phyloP scores from a whole-genome alignment of 2,329 filamentous ascomycete genomes.

The Talaromyces piceae region DNA sequence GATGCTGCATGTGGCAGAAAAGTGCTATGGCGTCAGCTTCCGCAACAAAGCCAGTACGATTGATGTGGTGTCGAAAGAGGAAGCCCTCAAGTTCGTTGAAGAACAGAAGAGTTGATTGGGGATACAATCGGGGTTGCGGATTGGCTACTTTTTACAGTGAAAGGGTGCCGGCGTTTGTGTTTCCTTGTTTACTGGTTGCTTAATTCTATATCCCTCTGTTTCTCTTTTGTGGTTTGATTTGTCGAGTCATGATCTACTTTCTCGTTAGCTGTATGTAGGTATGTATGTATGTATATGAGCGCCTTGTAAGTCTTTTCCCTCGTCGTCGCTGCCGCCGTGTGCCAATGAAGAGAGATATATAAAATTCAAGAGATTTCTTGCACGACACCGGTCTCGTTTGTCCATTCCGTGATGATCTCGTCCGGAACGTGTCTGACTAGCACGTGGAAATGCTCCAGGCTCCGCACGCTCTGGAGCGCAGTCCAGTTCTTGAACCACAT shows the following conservation, averaged over 20 bases:
- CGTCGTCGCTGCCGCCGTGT: not conserved
- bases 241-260: not conserved
- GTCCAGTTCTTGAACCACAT: constrained; percentile 62
- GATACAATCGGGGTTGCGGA: not conserved
- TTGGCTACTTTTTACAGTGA: not conserved
- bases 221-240: not conserved
- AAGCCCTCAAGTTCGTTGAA: constrained; percentile 89
- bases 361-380: constrained; percentile 1
- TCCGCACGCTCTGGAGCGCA: constrained; percentile 52
- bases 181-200: not conserved
- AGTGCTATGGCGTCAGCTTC: constrained; percentile 92
- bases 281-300: not conserved
- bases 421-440: constrained; percentile 44
- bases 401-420: constrained; percentile 38
- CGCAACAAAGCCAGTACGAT: constrained; percentile 91
- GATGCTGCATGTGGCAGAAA: constrained; percentile 90
- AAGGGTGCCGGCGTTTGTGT: not conserved
- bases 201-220: not conserved
- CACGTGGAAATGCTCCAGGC: constrained; percentile 52
- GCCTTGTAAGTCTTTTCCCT: not conserved
- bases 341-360: too few species aligned
- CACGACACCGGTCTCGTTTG: constrained; percentile 23
- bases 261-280: not conserved
- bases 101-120: constrained; percentile 52
- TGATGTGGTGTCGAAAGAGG: constrained; percentile 78